phyloP scores from a whole-genome alignment of 73 alveolate genomes.

The Tetrahymena malaccensis region DNA sequence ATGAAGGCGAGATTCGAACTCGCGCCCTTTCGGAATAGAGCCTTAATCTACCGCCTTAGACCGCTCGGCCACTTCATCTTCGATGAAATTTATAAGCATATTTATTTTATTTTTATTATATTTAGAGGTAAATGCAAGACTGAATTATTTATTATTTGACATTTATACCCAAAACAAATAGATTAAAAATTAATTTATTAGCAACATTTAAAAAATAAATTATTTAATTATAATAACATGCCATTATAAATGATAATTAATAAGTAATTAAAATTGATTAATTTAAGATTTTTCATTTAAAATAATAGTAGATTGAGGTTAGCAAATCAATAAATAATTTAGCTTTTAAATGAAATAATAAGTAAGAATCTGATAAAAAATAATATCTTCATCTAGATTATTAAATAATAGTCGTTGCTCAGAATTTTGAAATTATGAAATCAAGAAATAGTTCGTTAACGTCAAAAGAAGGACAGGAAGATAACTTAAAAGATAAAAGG shows the following conservation, averaged over 20 bases:
- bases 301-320: background rate
- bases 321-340: background rate
- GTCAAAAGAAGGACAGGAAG: background rate
- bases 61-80: conserved; percentile 48
- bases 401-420: background rate
- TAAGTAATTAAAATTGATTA: no score
- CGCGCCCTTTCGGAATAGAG: conserved; percentile 44
- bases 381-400: background rate
- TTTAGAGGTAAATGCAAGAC: no score
- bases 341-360: background rate
- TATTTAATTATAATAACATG: no score
- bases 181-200: no score
- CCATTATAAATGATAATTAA: no score
- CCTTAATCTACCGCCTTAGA: conserved; percentile 47
- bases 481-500: background rate
- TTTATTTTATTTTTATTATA: no score
- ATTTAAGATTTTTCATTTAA: background rate
- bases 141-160: background rate
- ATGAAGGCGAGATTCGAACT: conserved; percentile 42
- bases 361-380: background rate
- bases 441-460: background rate
- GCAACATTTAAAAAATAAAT: no score
- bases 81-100: background rate
- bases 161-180: no score
- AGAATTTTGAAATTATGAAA: background rate